phyloP scores from a whole-genome alignment of 352 stramenopile genomes.

The Hyaloperonospora brassicae region DNA sequence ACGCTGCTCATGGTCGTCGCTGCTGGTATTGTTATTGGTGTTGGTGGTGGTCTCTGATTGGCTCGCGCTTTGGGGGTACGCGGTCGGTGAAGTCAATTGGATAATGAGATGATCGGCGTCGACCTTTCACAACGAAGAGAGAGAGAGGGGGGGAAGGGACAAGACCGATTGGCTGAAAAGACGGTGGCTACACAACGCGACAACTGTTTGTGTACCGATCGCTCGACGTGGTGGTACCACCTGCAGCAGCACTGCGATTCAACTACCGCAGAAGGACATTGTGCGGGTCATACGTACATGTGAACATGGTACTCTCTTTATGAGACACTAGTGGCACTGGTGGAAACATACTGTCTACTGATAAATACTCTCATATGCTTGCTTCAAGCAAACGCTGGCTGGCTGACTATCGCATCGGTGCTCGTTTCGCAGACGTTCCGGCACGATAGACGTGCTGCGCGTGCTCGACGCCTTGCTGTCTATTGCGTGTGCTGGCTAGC shows the following conservation, averaged over 20 bases:
- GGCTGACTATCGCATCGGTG: constrained; percentile 12
- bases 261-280: background rate
- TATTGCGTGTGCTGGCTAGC: constrained; percentile 24
- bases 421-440: constrained; percentile 6
- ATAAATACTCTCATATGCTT: constrained; percentile 38
- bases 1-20: constrained; percentile 29
- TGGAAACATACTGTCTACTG: constrained; percentile 18
- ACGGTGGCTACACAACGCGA: background rate
- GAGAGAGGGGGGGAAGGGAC: too few relatives aligned
- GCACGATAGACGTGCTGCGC: constrained; percentile 5
- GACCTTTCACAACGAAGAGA: too few relatives aligned
- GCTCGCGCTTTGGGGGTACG: constrained; percentile 8
- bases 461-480: constrained; percentile 2
- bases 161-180: constrained; percentile 6
- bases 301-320: too few relatives aligned
- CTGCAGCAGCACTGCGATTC: too few relatives aligned
- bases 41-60: constrained; percentile 5
- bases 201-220: too few relatives aligned
- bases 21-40: too few relatives aligned
- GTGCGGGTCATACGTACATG: background rate
- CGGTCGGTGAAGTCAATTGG: too few relatives aligned
- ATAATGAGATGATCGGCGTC: too few relatives aligned
- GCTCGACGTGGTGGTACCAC: too few relatives aligned
- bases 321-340: constrained; percentile 3
- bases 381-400: constrained; percentile 13